A percentile compares a stretch with the other conserved stretches of the same genome.
Conservation (phyloP, 2,329 filamentous ascomycete genomes). For the Xylariaceae sp. region DNA sequence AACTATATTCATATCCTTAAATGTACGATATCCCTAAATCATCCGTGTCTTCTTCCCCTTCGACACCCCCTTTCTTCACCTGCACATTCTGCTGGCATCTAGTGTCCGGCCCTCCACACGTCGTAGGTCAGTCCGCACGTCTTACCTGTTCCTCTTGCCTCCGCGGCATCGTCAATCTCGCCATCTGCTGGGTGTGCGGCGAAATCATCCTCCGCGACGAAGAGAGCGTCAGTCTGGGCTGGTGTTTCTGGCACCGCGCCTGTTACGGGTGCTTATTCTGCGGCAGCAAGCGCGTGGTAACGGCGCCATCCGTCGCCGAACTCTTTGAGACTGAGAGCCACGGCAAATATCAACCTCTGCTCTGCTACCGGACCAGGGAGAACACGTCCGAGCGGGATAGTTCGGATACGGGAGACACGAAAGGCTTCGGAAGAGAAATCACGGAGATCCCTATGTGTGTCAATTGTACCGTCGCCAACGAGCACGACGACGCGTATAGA, state of each 20-base stretch:
- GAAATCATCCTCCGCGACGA: constrained; percentile 48
- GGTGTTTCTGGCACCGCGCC: constrained; percentile 54
- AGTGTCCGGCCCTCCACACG: constrained; percentile 32
- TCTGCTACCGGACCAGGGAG: not conserved
- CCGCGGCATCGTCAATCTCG: constrained; percentile 44
- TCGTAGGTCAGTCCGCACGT: constrained; percentile 43
- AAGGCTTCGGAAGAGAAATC: constrained; percentile 37
- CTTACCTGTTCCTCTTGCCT: constrained; percentile 47
- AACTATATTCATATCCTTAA: not conserved
- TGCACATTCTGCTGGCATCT: constrained; percentile 52
- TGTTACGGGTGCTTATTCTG: constrained; percentile 54
- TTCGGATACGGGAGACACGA: constrained; percentile 12
- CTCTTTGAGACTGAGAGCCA: constrained; percentile 28
- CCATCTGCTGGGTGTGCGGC: constrained; percentile 54
- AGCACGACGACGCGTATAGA: constrained; percentile 32
- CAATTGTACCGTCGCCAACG: constrained; percentile 39
- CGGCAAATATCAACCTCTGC: not conserved
- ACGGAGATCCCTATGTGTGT: constrained; percentile 45
- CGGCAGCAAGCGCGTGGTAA: constrained; percentile 37
- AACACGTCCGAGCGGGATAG: constrained; percentile 5
- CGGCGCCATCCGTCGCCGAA: constrained; percentile 33
- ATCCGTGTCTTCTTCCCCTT: not conserved
- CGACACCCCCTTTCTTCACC: constrained; percentile 38
- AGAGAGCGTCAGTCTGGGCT: constrained; percentile 53
- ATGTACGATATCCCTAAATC: not conserved